Base-by-base conservation (phyloP, 2,329 filamentous ascomycete genomes). In the Penicillium sclerotigenum region DNA sequence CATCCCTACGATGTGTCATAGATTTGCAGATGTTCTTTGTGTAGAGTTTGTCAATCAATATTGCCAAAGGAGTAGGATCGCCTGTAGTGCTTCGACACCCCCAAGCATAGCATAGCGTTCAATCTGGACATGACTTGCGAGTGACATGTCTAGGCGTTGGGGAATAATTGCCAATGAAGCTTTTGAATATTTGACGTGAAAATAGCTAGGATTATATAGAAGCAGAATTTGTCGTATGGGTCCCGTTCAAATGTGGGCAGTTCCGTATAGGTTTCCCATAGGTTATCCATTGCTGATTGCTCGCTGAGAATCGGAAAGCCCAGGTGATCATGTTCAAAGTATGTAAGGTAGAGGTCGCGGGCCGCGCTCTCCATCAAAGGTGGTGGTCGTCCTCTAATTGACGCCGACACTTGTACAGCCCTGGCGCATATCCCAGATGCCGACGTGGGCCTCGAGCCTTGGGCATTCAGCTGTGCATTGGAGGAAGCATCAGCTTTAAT, bases 1-100 rank as follows among this genome's bases (percentile, higher is more conserved):
- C 8, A 77, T 71, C 0, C 76, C 75, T 13, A 79, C 75, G 2
- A 78, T 67, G 58, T 79, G 76, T 76, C 77, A 79, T 28, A 79
- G 71, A 50, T 75, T 77, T 1, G 71, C 69, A 0, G 71, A 72
- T 0, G 69, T 71, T 28, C 76, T 70, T 20, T 72, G 73, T 0
- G 74, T 72, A 0, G 74, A 75, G 2, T 71, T 77, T 0, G 73
- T 71, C 61, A 77, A 72, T 4, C 76, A 66, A 57, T 77, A 79
- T 46, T 79, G 76, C 16, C 75, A 77, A 1, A 79, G 65, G 6
- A 79, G 57, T 0, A 79, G 57, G 29, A 79, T 64, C 0, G 75
- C 77, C 57, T 79, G 77, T 7, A 79, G 51, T 1, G 73, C 68
- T 69, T n/a, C 33, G 7, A 36, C 9, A 7, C 33, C 33, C 33